Percentiles rank a stretch among this genome's conserved stretches.
Evolutionary conservation across 495 filamentous ascomycete genomes (phyloP).

Genomic region (Xylaria palmicola): DNA sequence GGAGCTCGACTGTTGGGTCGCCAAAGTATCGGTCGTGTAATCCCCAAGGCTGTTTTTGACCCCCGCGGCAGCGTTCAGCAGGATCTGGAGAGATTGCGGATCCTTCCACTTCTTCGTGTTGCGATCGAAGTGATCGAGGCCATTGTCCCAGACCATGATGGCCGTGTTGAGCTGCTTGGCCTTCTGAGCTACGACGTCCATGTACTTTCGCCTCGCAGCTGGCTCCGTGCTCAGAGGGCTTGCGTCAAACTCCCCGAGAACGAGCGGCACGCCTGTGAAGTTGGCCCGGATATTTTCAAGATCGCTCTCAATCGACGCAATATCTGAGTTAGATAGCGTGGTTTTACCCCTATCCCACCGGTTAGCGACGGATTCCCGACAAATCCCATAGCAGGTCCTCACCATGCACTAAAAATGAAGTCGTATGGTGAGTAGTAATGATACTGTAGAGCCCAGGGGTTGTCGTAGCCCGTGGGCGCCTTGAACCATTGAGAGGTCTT

Average conservation of each 20-base stretch:
- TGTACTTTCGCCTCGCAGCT: constrained; percentile 58
- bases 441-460: constrained; percentile 63
- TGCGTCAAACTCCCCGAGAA: constrained; percentile 61
- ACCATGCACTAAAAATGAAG: constrained; percentile 29
- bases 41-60: constrained; percentile 53
- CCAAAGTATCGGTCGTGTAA: constrained; percentile 49
- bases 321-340: constrained; percentile 55
- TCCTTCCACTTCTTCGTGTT: constrained; percentile 50
- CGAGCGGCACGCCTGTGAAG: constrained; percentile 53
- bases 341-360: constrained; percentile 54
- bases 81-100: constrained; percentile 44
- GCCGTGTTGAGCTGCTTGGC: constrained; percentile 46
- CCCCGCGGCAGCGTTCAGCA: constrained; percentile 44
- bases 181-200: constrained; percentile 52
- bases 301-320: constrained; percentile 49
- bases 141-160: constrained; percentile 60
- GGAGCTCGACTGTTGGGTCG: constrained; percentile 46
- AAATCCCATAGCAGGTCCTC: constrained; percentile 25
- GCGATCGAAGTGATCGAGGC: constrained; percentile 48
- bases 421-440: constrained; percentile 61
- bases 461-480: constrained; percentile 46
- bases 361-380: constrained; percentile 30
- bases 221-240: constrained; percentile 44
- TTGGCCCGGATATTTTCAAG: constrained; percentile 51
- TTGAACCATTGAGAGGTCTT: constrained; percentile 58